phyloP scores from a whole-genome alignment of 2,329 filamentous ascomycete genomes.

The Myriosclerotinia duriaeana region DNA sequence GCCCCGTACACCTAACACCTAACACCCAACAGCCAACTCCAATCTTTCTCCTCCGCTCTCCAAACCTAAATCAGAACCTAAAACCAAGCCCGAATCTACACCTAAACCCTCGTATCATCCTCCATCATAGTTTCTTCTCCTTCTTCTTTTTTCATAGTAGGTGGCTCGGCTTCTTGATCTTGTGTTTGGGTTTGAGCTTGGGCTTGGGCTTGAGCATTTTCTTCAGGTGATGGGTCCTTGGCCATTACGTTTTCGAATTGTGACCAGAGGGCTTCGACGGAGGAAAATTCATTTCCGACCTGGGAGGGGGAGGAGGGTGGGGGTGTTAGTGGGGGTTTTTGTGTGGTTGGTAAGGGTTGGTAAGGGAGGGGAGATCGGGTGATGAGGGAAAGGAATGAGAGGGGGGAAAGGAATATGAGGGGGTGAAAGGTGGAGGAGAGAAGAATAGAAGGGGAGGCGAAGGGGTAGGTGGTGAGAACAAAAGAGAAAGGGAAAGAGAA shows the following conservation, averaged over 20 bases:
- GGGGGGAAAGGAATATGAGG: no score
- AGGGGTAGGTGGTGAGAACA: no score
- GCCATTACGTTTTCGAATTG: conserved; percentile 97
- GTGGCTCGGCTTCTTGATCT: neutral
- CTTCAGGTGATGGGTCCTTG: conserved; percentile 48
- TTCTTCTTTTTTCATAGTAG: no score
- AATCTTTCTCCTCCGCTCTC: neutral
- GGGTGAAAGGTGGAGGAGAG: no score
- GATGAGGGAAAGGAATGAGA: no score
- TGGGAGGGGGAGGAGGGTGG: conserved; percentile 41
- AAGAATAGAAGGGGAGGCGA: no score
- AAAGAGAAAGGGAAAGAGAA: no score
- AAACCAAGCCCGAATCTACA: no score
- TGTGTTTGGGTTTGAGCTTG: conserved; percentile 29
- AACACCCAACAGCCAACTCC: no score
- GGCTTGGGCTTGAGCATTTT: conserved; percentile 38
- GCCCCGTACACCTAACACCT: neutral
- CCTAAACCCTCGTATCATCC: neutral
- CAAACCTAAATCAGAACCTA: neutral
- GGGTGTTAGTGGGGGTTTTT: neutral
- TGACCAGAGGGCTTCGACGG: conserved; percentile 94
- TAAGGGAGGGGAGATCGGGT: no score
- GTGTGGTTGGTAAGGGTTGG: neutral
- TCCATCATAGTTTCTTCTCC: no score
- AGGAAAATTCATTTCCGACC: conserved; percentile 96